Evolutionary conservation across 139 green algal genomes (phyloP), one percentile per base, ranked within the genome.

Genomic region (Marvania coccoides): DNA sequence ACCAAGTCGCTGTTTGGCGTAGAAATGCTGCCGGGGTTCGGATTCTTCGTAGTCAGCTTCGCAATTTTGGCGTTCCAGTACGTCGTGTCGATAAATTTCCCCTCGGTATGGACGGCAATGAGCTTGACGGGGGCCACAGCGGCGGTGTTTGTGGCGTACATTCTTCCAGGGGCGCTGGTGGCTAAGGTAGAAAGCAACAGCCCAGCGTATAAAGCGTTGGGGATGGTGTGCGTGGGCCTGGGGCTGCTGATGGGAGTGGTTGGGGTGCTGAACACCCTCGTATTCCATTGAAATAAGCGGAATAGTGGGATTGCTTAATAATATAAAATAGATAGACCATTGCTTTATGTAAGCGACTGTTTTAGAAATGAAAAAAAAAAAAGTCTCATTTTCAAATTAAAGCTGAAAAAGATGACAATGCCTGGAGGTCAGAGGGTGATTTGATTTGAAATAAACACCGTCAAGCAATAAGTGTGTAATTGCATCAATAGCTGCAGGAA

Each of bases 131-230:
- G 63, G n/a, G 63, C 63, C 54, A 77, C 70, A 2, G 70, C 70
- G n/a, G 70, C 70, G 24, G 63, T 64, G 33, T 64, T 63, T 12
- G 15, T 77, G 2, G 63, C 70, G 3, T 77, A 67, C 45, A 77
- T 77, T 39, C 61, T 77, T 5, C 70, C 70, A 4, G 70, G 70
- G 0, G 5, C 48, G 7, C 47, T 76, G 19, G 54, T 37, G 4
- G 3, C 24, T 4, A 56, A 63, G 39, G 48, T 37, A 0, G 5
- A 36, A 9, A 31, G 51, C 14, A n/a, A 47, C 9, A 26, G 45
- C 3, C 13, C 36, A 7, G 23, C 15, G 36, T 42, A n/a, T 38
- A 9, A 14, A 0, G 29, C 47, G 10, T 24, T 73, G 42, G 70
- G 58, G 12, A 15, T 28, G 7, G 56, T 69, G 9, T 77, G 70